Evolutionary conservation across 2,329 filamentous ascomycete genomes (phyloP).

Genomic region (Fusarium mundagurra): DNA sequence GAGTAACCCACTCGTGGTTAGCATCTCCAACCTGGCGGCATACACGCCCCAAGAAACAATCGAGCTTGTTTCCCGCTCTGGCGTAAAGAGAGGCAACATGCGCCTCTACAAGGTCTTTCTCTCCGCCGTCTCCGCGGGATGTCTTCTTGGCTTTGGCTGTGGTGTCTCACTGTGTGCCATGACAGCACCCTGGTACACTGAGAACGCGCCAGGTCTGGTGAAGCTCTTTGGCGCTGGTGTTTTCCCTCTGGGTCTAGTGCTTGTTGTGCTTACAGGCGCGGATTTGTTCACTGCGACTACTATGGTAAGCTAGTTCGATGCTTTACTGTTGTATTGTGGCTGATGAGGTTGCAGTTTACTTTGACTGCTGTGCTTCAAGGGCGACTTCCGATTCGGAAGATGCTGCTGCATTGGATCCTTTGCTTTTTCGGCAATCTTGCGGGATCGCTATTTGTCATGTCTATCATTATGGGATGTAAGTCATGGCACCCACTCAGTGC

Average conservation of each 20-base stretch:
- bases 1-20: slow-evolving; percentile 30
- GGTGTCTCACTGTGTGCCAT: slow-evolving; percentile 34
- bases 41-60: slow-evolving; percentile 38
- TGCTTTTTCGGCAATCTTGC: slow-evolving; percentile 61
- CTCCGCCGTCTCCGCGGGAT: slow-evolving; percentile 33
- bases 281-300: slow-evolving; percentile 38
- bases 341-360: slow-evolving; percentile 28
- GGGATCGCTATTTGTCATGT: slow-evolving; percentile 58
- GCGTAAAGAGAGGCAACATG: slow-evolving; percentile 31
- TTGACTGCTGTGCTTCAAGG: slow-evolving; percentile 36
- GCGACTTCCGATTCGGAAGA: slow-evolving; percentile 30
- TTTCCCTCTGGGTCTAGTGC: slow-evolving; percentile 36
- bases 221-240: slow-evolving; percentile 37
- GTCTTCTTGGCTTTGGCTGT: slow-evolving; percentile 38
- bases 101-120: slow-evolving; percentile 36
- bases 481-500: accelerated
- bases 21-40: slow-evolving; percentile 28
- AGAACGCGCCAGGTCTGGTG: slow-evolving; percentile 36
- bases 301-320: slow-evolving; percentile 12
- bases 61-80: slow-evolving; percentile 33
- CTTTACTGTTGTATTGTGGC: accelerated
- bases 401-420: slow-evolving; percentile 52
- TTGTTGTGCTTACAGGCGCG: slow-evolving; percentile 34
- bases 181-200: slow-evolving; percentile 37
- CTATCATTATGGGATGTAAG: slow-evolving; percentile 56